Conservation (phyloP, 2,329 filamentous ascomycete species). For the Akanthomyces lecanii region DNA sequence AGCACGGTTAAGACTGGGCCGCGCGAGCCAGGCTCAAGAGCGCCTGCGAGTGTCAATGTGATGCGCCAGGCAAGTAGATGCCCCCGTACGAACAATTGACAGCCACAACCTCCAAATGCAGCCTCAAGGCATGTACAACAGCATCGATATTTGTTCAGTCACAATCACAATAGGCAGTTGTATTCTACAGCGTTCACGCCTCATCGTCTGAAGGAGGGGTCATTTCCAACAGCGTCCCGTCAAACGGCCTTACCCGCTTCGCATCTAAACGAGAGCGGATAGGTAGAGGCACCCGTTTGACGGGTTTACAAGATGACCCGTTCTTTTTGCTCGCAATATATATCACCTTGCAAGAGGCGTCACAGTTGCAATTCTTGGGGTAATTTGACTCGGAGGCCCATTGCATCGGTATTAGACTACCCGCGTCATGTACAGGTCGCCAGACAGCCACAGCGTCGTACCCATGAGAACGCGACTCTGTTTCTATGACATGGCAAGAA, state of each 20-base stretch:
- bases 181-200: not conserved
- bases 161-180: not conserved
- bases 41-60: not conserved
- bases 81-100: not conserved
- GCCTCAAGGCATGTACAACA: not conserved
- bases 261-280: not conserved
- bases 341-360: too few relatives aligned
- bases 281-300: not conserved
- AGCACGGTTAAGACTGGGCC: not conserved
- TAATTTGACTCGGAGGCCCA: not conserved
- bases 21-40: not conserved
- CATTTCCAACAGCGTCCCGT: not conserved
- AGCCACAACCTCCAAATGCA: not conserved
- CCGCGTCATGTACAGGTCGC: not conserved
- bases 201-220: not conserved
- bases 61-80: not conserved
- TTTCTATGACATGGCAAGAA: not conserved
- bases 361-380: not conserved
- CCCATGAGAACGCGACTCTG: not conserved
- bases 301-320: not conserved
- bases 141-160: not conserved
- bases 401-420: not conserved
- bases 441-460: not conserved
- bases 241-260: not conserved
- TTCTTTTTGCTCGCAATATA: not conserved